A percentile compares a stretch with the other conserved stretches of the same genome.
Evolutionary conservation across 1,284 basidiomycete genomes (phyloP).

Genomic region (Phellopilus nigrolimitatus): DNA sequence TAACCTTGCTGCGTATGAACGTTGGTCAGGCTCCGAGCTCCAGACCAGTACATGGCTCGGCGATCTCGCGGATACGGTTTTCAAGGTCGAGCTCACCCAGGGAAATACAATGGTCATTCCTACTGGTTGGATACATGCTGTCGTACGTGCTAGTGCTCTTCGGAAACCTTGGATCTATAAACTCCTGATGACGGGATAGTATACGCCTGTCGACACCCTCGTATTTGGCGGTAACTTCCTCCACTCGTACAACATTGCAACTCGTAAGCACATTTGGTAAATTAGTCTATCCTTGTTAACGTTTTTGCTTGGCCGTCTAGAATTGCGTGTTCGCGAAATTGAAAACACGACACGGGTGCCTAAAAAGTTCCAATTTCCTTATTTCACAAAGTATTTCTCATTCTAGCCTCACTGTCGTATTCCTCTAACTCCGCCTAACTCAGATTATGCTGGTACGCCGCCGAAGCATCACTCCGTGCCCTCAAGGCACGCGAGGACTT

Average conservation of each 20-base stretch:
- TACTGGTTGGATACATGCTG: conserved; percentile 96
- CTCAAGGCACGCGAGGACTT: conserved; percentile 63
- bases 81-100: conserved; percentile 73
- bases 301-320: conserved; percentile 44
- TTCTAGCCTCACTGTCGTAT: conserved; percentile 24
- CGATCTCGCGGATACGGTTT: conserved; percentile 84
- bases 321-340: conserved; percentile 84
- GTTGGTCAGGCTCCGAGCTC: conserved; percentile 85
- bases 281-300: conserved; percentile 8
- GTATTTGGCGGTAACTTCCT: conserved; percentile 98
- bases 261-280: conserved; percentile 48
- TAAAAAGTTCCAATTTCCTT: conserved; percentile 90
- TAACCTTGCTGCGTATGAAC: conserved; percentile 86
- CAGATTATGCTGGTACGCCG: conserved; percentile 89
- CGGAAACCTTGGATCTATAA: conserved; percentile 3
- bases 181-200: conserved; percentile 39
- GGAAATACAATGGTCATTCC: conserved; percentile 98
- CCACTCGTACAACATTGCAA: conserved; percentile 76
- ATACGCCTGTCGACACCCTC: conserved; percentile 87
- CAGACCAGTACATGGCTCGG: conserved; percentile 91
- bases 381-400: conserved; percentile 65
- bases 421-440: neutral
- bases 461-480: conserved; percentile 70
- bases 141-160: conserved; percentile 54
- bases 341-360: conserved; percentile 92